Evolutionary conservation across 2,329 filamentous ascomycete genomes (phyloP).

Genomic region (Nemania bipapillata): DNA sequence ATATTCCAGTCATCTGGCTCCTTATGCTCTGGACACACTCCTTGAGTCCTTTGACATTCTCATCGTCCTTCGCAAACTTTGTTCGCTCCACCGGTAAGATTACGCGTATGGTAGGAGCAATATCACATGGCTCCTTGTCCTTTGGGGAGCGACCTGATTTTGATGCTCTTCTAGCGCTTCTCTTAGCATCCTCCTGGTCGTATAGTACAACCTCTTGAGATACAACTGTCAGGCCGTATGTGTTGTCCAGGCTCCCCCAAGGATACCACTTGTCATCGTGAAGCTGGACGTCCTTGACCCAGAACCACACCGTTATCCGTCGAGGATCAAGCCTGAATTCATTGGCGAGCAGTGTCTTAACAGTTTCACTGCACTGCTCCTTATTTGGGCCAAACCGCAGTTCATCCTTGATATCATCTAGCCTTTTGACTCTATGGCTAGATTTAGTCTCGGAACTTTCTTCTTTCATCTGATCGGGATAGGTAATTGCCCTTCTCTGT

Average conservation of each 20-base stretch:
- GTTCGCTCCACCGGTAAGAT: constrained; percentile 27
- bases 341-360: constrained; percentile 23
- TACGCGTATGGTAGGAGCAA: constrained; percentile 33
- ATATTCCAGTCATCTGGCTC: constrained; percentile 15
- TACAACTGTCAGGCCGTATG: constrained; percentile 26
- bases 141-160: constrained; percentile 4
- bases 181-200: constrained; percentile 20
- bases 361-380: constrained; percentile 26
- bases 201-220: constrained; percentile 32
- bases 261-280: constrained; percentile 33
- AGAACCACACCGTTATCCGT: constrained; percentile 26
- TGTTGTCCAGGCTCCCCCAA: constrained; percentile 33
- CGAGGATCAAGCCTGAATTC: constrained; percentile 28
- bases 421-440: neutral
- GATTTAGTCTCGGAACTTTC: constrained; percentile 7
- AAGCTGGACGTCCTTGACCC: constrained; percentile 30
- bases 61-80: constrained; percentile 26
- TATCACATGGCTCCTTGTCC: constrained; percentile 31
- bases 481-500: constrained; percentile 10
- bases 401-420: constrained; percentile 29
- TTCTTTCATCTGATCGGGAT: constrained; percentile 1
- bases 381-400: constrained; percentile 27
- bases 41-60: constrained; percentile 26
- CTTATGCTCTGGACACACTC: constrained; percentile 29
- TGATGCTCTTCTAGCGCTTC: neutral